Conservation (phyloP, 148 eudicot species). For the Linanthus parryae region DNA sequence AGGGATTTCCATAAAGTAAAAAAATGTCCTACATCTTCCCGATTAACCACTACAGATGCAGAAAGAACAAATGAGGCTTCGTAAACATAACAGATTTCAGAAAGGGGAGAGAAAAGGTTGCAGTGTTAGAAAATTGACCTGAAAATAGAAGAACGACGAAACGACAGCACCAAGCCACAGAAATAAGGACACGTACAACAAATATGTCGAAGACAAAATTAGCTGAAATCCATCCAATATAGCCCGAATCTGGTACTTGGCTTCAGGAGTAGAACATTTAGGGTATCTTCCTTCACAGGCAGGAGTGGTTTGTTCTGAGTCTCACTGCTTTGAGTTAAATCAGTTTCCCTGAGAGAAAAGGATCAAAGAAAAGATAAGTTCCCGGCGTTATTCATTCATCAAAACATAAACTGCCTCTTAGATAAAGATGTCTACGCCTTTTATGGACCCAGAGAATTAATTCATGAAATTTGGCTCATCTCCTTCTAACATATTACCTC, state of each 20-base stretch:
- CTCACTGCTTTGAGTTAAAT: conserved; percentile 25
- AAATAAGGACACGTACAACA: conserved; percentile 66
- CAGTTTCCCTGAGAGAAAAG: conserved; percentile 58
- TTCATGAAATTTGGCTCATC: too few species aligned
- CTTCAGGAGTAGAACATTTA: conserved; percentile 25
- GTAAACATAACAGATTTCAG: too few species aligned
- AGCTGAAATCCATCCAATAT: conserved; percentile 74
- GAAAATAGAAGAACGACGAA: conserved; percentile 94
- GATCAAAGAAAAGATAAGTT: conserved; percentile 19
- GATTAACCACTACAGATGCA: too few species aligned
- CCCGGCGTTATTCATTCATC: too few species aligned
- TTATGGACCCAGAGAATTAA: too few species aligned
- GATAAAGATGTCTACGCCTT: too few species aligned
- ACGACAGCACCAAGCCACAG: conserved; percentile 89
- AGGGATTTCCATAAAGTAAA: too few species aligned
- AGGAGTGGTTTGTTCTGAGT: conserved; percentile 16
- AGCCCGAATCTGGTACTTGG: conserved; percentile 56
- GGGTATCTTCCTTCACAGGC: conserved; percentile 39
- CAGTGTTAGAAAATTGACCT: conserved; percentile 56
- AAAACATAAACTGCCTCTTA: too few species aligned
- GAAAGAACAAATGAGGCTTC: too few species aligned
- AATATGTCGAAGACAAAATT: conserved; percentile 73
- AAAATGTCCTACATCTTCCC: too few species aligned
- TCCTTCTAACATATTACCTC: too few species aligned
- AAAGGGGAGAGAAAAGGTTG: background rate